These are phyloP conservation scores for Ocimum tenuiflorum DNA, from an alignment of 257 asterid species.

Conservation along the genomic window DNA sequence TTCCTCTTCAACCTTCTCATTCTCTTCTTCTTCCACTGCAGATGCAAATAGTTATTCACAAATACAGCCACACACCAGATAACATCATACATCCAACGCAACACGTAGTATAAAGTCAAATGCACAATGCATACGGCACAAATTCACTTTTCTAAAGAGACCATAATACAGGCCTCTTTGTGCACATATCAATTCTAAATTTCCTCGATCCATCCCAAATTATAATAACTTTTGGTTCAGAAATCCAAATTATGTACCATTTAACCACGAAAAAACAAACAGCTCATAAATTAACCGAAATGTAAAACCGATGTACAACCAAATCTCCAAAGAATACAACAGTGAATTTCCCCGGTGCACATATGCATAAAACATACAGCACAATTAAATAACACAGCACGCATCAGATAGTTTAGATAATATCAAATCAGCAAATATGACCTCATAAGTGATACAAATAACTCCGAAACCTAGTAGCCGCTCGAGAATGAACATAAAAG, in stretches of 20 bases:
- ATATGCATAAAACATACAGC: neutral
- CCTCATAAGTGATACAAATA: neutral
- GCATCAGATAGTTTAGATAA: neutral
- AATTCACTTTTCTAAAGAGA: too few relatives aligned
- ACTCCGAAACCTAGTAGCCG: neutral
- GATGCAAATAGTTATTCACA: neutral
- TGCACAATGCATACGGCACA: too few relatives aligned
- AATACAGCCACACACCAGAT: neutral
- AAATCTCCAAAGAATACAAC: neutral
- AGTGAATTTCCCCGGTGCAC: neutral
- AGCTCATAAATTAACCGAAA: too few relatives aligned
- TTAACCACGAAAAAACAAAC: too few relatives aligned
- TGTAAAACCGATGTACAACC: neutral
- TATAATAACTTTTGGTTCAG: too few relatives aligned
- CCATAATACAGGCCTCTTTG: too few relatives aligned
- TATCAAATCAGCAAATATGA: neutral
- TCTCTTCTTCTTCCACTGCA: constrained; percentile 57
- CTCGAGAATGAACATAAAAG: neutral
- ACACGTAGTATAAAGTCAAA: too few relatives aligned
- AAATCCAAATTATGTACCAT: too few relatives aligned
- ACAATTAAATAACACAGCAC: too few relatives aligned
- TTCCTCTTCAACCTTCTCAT: constrained; percentile 62
- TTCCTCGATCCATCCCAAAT: too few relatives aligned
- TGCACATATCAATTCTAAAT: too few relatives aligned
- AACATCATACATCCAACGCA: too few relatives aligned